Base-by-base conservation (phyloP, 192 early-diverging fungal species). In the Podila minutissima region DNA sequence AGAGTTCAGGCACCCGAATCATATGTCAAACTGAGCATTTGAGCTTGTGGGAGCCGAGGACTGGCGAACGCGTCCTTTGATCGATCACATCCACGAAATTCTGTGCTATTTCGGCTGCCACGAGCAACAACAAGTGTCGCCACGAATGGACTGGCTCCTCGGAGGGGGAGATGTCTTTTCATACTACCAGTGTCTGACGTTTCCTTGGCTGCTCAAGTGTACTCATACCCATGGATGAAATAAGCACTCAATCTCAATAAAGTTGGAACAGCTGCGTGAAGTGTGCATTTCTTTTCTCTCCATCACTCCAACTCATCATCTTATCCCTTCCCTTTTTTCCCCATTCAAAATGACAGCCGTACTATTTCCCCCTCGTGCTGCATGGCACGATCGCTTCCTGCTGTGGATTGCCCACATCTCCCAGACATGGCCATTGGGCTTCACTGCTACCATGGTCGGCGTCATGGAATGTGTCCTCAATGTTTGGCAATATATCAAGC, bases 391-490 rank as follows among this genome's bases (percentile, higher is more conserved):
- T 62, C 38, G 35, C 5, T 35, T 66, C n/a, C 22, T 81, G 62
- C 46, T 73, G 15, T 64, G 71, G 67, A 69, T 81, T 37, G 26
- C 77, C 9, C 8, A 9, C 12, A 28, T 51, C 12, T 72, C 77
- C 2, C 61, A 64, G 62, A 69, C 66, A 8, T 59, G 55, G 66
- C 76, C 76, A 5, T 35, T 72, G 12, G 65, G 37, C 4, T 20
- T 79, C 0, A 68, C 76, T n/a, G 41, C 76, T n/a, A 59, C 65
- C 19, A 5, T 79, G 48, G 76, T 79, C 55, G 76, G 77, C 22
- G 62, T 81, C 17, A 69, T 81, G 77, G 77, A 81, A 28, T 73
- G 71, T 63, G 62, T 73, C 2, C 17, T 81, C 22, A 81, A 81
- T 35, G 10, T 81, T 11, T 81, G 77, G 77, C 77, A 73, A 62